Evolutionary conservation across 352 stramenopile species (phyloP), one percentile per base, ranked within the genome.

Genomic region (Globisporangium cederbergense): DNA sequence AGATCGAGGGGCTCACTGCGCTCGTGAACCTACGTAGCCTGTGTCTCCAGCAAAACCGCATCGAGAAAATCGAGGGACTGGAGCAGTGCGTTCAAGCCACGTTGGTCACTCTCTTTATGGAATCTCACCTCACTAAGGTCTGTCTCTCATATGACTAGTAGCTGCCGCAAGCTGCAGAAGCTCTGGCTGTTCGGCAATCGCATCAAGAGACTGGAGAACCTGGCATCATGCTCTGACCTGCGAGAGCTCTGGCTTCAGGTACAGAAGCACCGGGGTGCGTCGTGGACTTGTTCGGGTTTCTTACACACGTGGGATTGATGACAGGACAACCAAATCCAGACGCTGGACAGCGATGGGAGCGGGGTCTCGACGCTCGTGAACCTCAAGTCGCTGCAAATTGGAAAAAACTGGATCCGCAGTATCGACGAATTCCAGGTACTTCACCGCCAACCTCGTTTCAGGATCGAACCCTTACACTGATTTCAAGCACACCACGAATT

Each of bases 181-280:
- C 70, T 97, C 20, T 97, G 90, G 88, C 52, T 97, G 34, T 90
- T 77, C 42, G 72, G 74, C 25, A 97, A 97, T 58, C 70, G 71
- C 42, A 74, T 97, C 38, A 60, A 64, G 1, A 55, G 25, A 3
- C 74, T 96, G 16, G 81, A 92, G 28, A 85, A 84, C 34, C 68
- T 97, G 0, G 68, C 73, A 8, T 66, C 70, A 18, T 90, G 81
- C 56, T 78, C 74, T 13, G 86, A 96, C 45, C 53, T 97, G 22
- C 76, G 83, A 28, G 89, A 97, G 69, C 67, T 97, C 30, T 95
- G 82, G 78, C 66, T 96, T 2, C 89, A 97, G 67, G 77, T 83
- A n/a, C 10, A 4, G 40, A 28, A 7, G 38, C 4, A 1, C 4
- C 25, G 40, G 14, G 14, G 16, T 42, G 14, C n/a, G 56, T 38